Evolutionary conservation across 352 stramenopile species (phyloP).

Genomic region (Phytophthora lateralis): DNA sequence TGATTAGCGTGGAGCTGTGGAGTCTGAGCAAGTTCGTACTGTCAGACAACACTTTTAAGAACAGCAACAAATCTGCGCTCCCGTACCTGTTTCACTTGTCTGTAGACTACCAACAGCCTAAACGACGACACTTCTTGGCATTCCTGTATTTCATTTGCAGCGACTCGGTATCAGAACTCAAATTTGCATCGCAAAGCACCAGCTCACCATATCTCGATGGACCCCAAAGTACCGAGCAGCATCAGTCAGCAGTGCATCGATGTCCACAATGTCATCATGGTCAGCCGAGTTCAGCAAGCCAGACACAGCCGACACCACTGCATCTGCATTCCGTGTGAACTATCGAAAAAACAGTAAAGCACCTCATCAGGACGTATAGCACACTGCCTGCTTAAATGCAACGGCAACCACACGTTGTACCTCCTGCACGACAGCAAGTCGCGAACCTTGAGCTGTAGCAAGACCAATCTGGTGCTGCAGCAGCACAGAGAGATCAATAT

Average conservation of each 20-base stretch:
- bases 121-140: slow-evolving; percentile 24
- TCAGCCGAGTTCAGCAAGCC: slow-evolving; percentile 6
- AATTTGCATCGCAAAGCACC: neutral
- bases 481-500: neutral
- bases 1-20: slow-evolving; percentile 23
- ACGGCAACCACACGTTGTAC: slow-evolving; percentile 18
- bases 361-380: neutral
- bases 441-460: slow-evolving; percentile 24
- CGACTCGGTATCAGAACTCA: slow-evolving; percentile 4
- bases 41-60: neutral
- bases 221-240: slow-evolving; percentile 35
- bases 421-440: slow-evolving; percentile 42
- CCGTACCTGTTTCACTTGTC: slow-evolving; percentile 39
- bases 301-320: slow-evolving; percentile 35
- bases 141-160: slow-evolving; percentile 19
- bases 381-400: neutral
- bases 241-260: slow-evolving; percentile 47
- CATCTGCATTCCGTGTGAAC: slow-evolving; percentile 44
- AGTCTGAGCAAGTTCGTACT: slow-evolving; percentile 12
- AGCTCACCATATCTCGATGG: slow-evolving; percentile 24
- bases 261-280: slow-evolving; percentile 15
- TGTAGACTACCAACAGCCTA: slow-evolving; percentile 39
- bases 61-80: neutral
- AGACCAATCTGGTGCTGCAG: slow-evolving; percentile 53
- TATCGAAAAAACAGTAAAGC: slow-evolving; percentile 15